Evolutionary conservation across 495 filamentous ascomycete genomes (phyloP), one percentile per base, ranked within the genome.

Genomic region (Penicillium paradoxum): DNA sequence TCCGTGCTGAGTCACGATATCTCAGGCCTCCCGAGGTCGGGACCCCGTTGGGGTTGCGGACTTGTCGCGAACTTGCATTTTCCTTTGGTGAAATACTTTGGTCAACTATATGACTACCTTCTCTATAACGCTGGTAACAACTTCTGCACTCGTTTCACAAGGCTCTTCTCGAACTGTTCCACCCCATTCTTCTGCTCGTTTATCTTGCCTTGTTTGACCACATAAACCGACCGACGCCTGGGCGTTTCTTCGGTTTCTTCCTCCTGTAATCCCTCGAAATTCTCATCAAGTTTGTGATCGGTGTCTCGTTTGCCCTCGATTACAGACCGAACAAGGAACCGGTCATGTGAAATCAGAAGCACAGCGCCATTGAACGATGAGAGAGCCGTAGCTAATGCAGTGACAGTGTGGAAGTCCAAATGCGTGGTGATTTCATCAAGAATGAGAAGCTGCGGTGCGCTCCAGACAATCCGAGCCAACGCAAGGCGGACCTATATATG

Each of bases 391-490:
- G 81, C 76, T 36, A 95, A 72, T 4, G 86, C 87, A 6, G 75
- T 77, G 25, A 91, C 86, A 3, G 86, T 89, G 64, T 90, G 76
- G 57, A 83, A 85, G 57, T 95, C 89, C 32, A 95, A 70, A 71
- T 92, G 89, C n/a, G 88, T 95, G 9, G 87, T 92, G 15, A 86
- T 83, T 64, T 95, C 89, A 60, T 95, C 89, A 8, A 95, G 79
- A 13, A 95, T 77, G 19, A 95, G 77, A 21, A 87, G 73, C 24
- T 90, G 87, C 40, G 89, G 89, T 10, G 76, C 70, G 34, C 68
- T 72, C 80, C 83, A 85, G 32, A 91, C 63, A 3, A 91, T 66
- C 44, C 80, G 69, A 10, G 87, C 87, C 37, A 93, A 70, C 29
- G 87, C 82, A n/a, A 88, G 69, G 15, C 88, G 77, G n/a, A 91